A percentile compares a stretch with the other conserved stretches of the same genome.
Evolutionary conservation across 163 green algal species (phyloP).

Genomic region (Coccomyxa subellipsoidea): DNA sequence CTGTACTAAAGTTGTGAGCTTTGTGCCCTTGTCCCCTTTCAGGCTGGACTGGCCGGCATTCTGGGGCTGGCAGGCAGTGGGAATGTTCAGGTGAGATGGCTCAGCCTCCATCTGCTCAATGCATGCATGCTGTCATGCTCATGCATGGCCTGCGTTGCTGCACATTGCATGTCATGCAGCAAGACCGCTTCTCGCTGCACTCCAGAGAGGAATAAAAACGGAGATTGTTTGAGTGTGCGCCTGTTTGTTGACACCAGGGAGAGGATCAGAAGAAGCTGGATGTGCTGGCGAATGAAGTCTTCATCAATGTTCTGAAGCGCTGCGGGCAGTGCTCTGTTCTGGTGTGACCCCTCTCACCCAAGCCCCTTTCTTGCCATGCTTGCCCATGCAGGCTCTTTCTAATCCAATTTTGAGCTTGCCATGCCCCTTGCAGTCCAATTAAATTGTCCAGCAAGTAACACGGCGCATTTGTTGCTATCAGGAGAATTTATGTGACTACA

Average conservation of each 20-base stretch:
- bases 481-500: too few relatives aligned
- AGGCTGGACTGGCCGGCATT: constrained; percentile 53
- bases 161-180: neutral
- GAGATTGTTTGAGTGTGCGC: neutral
- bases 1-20: too few relatives aligned
- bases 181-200: too few relatives aligned
- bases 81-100: constrained; percentile 38
- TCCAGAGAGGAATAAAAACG: neutral
- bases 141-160: neutral
- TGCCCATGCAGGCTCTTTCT: too few relatives aligned
- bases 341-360: constrained; percentile 23
- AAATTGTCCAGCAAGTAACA: too few relatives aligned
- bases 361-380: too few relatives aligned
- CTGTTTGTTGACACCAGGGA: constrained; percentile 24
- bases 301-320: constrained; percentile 51
- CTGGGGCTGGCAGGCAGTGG: constrained; percentile 44
- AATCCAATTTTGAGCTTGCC: too few relatives aligned
- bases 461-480: too few relatives aligned
- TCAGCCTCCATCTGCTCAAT: neutral
- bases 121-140: neutral
- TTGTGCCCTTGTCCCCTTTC: neutral
- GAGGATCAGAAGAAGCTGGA: constrained; percentile 75
- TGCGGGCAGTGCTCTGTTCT: constrained; percentile 50
- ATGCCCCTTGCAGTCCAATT: too few relatives aligned
- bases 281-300: constrained; percentile 62